A percentile compares a stretch with the other conserved stretches of the same genome.
phyloP scores from a whole-genome alignment of 768 basidiomycete species.

The Collybia sordida region DNA sequence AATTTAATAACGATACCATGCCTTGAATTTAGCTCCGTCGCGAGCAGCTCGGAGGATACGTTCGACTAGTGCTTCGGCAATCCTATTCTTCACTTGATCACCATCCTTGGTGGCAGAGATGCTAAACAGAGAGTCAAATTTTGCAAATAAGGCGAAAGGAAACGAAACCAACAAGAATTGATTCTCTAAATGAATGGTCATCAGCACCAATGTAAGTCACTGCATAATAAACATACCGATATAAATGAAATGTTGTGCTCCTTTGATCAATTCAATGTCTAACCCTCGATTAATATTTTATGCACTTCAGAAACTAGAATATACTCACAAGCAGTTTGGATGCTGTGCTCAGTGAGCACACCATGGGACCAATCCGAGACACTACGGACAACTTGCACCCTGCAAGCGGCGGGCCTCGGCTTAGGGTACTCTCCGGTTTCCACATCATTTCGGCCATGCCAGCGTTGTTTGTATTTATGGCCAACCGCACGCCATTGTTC shows the following conservation, averaged over 20 bases:
- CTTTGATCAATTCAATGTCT: conserved; percentile 80
- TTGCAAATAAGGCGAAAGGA: conserved; percentile 2
- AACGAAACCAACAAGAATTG: conserved; percentile 75
- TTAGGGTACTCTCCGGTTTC: conserved; percentile 24
- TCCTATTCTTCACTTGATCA: conserved; percentile 75
- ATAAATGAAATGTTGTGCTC: conserved; percentile 88
- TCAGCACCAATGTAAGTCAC: neutral
- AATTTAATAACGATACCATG: conserved; percentile 17
- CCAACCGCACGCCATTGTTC: conserved; percentile 61
- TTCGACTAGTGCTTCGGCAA: conserved; percentile 80
- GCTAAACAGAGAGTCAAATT: conserved; percentile 35
- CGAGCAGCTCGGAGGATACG: conserved; percentile 81
- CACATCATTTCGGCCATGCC: conserved; percentile 40
- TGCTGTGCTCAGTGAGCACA: conserved; percentile 84
- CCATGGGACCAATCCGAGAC: conserved; percentile 96
- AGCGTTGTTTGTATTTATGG: conserved; percentile 59
- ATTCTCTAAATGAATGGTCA: conserved; percentile 50
- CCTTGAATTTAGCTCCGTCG: conserved; percentile 76
- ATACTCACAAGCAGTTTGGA: conserved; percentile 87
- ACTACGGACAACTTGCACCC: conserved; percentile 81
- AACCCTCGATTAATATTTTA: conserved; percentile 1
- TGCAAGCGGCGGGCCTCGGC: conserved; percentile 50
- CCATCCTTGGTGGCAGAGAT: conserved; percentile 71
- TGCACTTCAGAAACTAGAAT: neutral
- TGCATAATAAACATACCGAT: conserved; percentile 62